Percentiles rank a stretch among this genome's conserved stretches.
Evolutionary conservation across 352 stramenopile genomes (phyloP).

Genomic region (Globisporangium carolinianum): DNA sequence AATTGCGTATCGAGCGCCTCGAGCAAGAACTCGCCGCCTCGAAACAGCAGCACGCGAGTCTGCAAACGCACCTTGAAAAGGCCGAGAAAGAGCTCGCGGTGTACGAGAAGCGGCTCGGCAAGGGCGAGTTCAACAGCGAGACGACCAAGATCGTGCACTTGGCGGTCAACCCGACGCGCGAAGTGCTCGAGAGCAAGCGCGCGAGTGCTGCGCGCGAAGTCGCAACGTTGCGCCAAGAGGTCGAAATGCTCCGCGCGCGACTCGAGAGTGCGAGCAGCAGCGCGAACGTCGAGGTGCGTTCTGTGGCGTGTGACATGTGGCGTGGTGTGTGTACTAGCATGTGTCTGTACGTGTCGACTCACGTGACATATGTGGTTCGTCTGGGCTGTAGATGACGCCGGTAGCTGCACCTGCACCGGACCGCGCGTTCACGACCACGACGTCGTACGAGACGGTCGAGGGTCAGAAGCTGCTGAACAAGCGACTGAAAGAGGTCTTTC

Average conservation of each 20-base stretch:
- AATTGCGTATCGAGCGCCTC: constrained; percentile 38
- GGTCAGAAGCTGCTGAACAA: constrained; percentile 84
- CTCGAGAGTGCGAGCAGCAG: constrained; percentile 26
- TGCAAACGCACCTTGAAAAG: constrained; percentile 59
- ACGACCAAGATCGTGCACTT: constrained; percentile 87
- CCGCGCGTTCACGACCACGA: constrained; percentile 56
- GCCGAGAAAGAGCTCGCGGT: constrained; percentile 51
- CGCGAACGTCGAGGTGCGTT: constrained; percentile 23
- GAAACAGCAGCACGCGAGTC: constrained; percentile 37
- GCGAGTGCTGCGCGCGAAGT: constrained; percentile 18
- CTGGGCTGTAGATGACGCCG: constrained; percentile 1
- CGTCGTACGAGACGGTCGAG: constrained; percentile 81
- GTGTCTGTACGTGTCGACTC: not conserved
- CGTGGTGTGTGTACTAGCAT: not conserved
- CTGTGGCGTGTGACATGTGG: no score
- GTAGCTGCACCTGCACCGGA: constrained; percentile 7
- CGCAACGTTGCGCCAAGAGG: constrained; percentile 40
- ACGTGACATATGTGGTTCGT: not conserved
- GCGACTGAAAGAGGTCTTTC: constrained; percentile 85
- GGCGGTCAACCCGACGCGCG: constrained; percentile 72
- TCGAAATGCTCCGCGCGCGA: constrained; percentile 41
- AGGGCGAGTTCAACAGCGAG: constrained; percentile 71
- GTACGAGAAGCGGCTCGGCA: constrained; percentile 66
- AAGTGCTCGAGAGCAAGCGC: constrained; percentile 42
- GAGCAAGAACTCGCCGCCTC: constrained; percentile 35